phyloP scores from a whole-genome alignment of 257 asterid species.

The Anisodus acutangulus region DNA sequence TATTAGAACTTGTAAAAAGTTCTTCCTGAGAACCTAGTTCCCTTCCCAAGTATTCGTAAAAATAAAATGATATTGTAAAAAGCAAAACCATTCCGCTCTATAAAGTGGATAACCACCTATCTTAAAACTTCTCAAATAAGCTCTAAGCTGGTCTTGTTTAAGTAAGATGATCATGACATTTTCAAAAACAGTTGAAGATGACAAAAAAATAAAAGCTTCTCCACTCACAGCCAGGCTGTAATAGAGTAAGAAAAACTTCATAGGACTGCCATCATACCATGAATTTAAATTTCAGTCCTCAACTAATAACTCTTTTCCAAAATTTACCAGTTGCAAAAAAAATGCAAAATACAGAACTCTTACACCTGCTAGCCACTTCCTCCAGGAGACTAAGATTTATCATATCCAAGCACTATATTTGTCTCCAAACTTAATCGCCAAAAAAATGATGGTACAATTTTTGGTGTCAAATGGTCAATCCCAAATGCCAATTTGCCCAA shows the following conservation, averaged over 20 bases:
- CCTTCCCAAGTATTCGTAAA: neutral
- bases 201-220: neutral
- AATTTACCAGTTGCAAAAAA: neutral
- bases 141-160: neutral
- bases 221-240: neutral
- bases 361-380: neutral
- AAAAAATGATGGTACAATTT: neutral
- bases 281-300: neutral
- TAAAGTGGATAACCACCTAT: neutral
- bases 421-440: neutral
- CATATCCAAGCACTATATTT: conserved; percentile 6
- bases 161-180: neutral
- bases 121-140: conserved; percentile 20
- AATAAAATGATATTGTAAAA: neutral
- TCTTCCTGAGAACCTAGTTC: neutral
- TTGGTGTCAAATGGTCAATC: neutral
- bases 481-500: conserved; percentile 5
- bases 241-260: neutral
- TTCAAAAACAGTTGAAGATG: neutral
- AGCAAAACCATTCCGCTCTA: neutral
- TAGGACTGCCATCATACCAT: neutral
- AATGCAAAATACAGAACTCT: neutral
- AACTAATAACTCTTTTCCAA: neutral
- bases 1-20: neutral
- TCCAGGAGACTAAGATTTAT: neutral